Percentiles rank a stretch among this genome's conserved stretches.
These are phyloP conservation scores for Kodamaea restingae DNA, from an alignment of 805 yeast genomes.

Conservation along the genomic window DNA sequence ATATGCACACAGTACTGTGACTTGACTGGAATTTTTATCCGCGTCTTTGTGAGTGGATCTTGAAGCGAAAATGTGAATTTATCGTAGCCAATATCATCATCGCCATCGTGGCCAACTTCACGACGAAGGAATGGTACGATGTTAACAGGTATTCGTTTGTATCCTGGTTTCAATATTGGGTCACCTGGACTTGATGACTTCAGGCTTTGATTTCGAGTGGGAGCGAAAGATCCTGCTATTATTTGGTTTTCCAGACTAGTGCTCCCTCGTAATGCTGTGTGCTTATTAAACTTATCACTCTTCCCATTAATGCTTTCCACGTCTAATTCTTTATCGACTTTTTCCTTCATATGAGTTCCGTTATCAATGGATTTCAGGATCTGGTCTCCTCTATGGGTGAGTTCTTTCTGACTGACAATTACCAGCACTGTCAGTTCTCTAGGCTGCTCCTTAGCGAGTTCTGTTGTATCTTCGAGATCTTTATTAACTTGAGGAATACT, in stretches of 20 bases:
- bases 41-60: conserved; percentile 39
- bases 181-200: not conserved
- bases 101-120: conserved; percentile 26
- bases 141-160: conserved; percentile 21
- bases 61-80: conserved; percentile 34
- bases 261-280: no score
- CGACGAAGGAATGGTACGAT: conserved; percentile 24
- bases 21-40: conserved; percentile 38
- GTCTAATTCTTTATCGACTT: no score
- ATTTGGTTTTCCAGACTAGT: no score
- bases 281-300: no score
- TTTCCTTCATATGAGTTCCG: no score
- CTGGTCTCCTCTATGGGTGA: no score
- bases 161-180: conserved; percentile 1
- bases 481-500: not conserved
- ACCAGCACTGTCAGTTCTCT: not conserved
- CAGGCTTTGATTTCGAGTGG: no score
- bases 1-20: conserved; percentile 35
- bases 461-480: not conserved
- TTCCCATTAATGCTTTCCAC: no score
- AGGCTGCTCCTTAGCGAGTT: not conserved
- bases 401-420: not conserved
- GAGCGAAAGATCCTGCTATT: no score
- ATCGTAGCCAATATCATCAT: conserved; percentile 32
- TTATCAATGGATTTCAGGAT: no score